Evolutionary conservation across 129 eudicot species (phyloP).

Genomic region (Centrapalus pauciflorus): DNA sequence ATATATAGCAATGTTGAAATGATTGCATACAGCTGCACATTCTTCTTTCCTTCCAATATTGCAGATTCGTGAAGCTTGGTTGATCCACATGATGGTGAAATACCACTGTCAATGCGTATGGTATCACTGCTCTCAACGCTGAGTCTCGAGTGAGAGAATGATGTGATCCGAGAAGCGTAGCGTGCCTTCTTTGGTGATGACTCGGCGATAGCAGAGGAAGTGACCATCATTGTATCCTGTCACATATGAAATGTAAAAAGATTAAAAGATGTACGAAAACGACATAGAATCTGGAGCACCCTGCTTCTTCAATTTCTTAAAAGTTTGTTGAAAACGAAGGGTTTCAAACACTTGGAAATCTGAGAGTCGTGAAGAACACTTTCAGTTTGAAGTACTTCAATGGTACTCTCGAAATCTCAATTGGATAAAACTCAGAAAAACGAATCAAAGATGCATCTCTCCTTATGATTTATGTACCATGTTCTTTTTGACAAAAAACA

Average conservation of each 20-base stretch:
- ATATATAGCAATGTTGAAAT: not conserved
- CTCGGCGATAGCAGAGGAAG: slow-evolving; percentile 3
- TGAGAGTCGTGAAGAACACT: too few species aligned
- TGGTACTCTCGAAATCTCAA: too few species aligned
- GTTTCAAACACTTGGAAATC: too few species aligned
- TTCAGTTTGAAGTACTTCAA: too few species aligned
- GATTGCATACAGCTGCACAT: slow-evolving; percentile 32
- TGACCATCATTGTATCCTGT: slow-evolving; percentile 29
- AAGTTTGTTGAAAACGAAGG: too few species aligned
- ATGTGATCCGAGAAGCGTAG: slow-evolving; percentile 13
- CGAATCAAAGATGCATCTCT: too few species aligned
- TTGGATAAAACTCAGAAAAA: too few species aligned
- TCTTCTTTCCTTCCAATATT: slow-evolving; percentile 33
- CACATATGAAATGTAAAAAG: not conserved
- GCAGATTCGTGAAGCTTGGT: not conserved
- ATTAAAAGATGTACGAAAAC: too few species aligned
- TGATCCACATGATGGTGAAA: slow-evolving; percentile 29
- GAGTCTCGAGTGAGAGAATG: slow-evolving; percentile 36
- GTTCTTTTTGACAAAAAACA: too few species aligned
- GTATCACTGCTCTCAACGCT: slow-evolving; percentile 41
- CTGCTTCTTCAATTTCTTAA: too few species aligned
- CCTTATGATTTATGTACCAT: too few species aligned
- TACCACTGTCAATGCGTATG: slow-evolving; percentile 24
- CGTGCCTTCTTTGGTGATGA: slow-evolving; percentile 25
- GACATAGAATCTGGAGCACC: too few species aligned